phyloP scores from a whole-genome alignment of 257 asterid genomes.

The Solanum lignicaule region DNA sequence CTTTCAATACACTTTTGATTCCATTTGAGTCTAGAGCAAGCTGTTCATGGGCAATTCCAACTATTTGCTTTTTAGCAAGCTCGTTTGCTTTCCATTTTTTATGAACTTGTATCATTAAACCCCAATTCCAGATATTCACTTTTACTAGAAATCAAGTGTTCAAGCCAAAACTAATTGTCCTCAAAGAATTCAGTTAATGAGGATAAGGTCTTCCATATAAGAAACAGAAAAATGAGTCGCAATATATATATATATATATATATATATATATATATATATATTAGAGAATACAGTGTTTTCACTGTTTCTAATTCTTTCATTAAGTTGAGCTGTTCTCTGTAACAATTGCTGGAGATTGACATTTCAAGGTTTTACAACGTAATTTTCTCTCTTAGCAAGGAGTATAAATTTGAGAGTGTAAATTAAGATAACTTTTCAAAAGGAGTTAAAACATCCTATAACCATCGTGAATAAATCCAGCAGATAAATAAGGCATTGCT shows the following conservation, averaged over 20 bases:
- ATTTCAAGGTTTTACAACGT: background rate
- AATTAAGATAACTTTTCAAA: background rate
- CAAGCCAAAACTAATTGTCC: background rate
- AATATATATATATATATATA: background rate
- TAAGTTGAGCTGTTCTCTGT: background rate
- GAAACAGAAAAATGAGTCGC: background rate
- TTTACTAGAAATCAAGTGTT: background rate
- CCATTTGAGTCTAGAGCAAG: background rate
- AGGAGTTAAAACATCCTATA: background rate
- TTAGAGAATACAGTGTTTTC: background rate
- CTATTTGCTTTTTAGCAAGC: too few species aligned
- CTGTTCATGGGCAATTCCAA: background rate
- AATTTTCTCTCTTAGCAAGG: background rate
- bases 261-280: background rate
- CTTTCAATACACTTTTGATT: background rate
- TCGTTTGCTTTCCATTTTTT: background rate
- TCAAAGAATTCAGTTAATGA: background rate
- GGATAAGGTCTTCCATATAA: background rate
- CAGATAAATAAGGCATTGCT: background rate
- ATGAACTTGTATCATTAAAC: background rate
- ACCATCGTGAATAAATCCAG: background rate
- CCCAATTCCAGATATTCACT: background rate
- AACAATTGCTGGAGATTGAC: background rate
- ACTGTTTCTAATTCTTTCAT: background rate
- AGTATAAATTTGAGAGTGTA: background rate